Percentiles rank a stretch among this genome's conserved stretches.
Evolutionary conservation across 805 yeast genomes (phyloP).

Genomic region (Candida nitratophila): DNA sequence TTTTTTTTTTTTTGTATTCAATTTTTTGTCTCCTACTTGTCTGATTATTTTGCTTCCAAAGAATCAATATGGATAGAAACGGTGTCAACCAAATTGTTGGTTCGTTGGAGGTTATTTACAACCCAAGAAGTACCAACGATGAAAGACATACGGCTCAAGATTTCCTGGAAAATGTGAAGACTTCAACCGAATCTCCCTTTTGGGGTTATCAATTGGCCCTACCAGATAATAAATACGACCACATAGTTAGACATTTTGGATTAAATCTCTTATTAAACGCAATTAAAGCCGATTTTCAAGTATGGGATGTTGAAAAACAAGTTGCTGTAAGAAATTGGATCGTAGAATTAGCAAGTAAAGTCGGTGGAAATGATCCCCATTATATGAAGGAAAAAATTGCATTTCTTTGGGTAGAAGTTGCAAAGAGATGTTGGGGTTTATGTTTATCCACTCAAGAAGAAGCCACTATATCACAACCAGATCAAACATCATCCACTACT

Average conservation of each 20-base stretch:
- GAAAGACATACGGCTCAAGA: constrained; percentile 48
- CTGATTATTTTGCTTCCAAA: too few relatives aligned
- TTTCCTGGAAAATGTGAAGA: constrained; percentile 70
- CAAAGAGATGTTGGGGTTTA: constrained; percentile 88
- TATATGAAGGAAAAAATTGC: constrained; percentile 87
- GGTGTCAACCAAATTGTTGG: constrained; percentile 69
- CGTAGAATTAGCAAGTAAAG: constrained; percentile 62
- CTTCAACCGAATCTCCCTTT: constrained; percentile 75
- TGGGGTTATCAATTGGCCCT: constrained; percentile 88
- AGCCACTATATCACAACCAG: not conserved
- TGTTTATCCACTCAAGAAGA: constrained; percentile 32
- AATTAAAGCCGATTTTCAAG: constrained; percentile 50
- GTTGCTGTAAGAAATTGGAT: constrained; percentile 78
- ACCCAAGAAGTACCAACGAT: constrained; percentile 52
- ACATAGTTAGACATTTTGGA: constrained; percentile 85
- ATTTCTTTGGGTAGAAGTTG: constrained; percentile 83
- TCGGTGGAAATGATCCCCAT: constrained; percentile 69
- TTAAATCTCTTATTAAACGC: constrained; percentile 71
- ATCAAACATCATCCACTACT: not conserved
- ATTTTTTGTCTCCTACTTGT: too few relatives aligned
- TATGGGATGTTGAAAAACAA: constrained; percentile 46
- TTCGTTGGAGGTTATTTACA: constrained; percentile 72
- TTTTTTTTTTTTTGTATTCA: too few relatives aligned
- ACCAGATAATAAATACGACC: constrained; percentile 51
- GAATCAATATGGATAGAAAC: constrained; percentile 55